Evolutionary conservation across 2,329 filamentous ascomycete genomes (phyloP).

Genomic region (Diaporthe citrichinensis): DNA sequence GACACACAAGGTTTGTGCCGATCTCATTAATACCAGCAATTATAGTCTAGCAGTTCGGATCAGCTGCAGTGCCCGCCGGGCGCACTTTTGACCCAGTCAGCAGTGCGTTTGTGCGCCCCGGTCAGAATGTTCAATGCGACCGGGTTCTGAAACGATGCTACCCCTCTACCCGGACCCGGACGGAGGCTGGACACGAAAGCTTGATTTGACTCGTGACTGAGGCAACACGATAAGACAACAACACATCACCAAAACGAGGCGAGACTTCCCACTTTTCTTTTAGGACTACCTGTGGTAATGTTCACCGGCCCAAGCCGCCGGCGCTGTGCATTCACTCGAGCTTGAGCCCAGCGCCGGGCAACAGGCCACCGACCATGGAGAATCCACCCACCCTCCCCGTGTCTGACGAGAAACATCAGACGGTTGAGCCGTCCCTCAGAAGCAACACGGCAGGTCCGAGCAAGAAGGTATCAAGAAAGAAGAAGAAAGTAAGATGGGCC

Average conservation of each 20-base stretch:
- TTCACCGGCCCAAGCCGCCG: slow-evolving; percentile 1
- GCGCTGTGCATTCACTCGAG: slow-evolving; percentile 14
- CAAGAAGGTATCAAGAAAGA: slow-evolving; percentile 6
- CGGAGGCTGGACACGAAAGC: slow-evolving; percentile 13
- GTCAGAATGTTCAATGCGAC: slow-evolving; percentile 14
- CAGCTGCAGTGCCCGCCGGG: slow-evolving; percentile 13
- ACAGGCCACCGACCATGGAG: slow-evolving; percentile 8
- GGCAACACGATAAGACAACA: background rate
- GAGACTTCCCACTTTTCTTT: background rate
- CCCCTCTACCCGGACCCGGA: slow-evolving; percentile 11
- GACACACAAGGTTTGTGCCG: slow-evolving; percentile 11
- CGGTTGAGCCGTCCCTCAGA: slow-evolving; percentile 6
- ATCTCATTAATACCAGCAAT: background rate
- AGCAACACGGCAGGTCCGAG: slow-evolving; percentile 9
- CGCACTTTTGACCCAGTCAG: slow-evolving; percentile 5
- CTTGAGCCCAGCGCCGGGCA: slow-evolving; percentile 18
- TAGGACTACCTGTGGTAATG: background rate
- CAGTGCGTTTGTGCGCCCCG: background rate
- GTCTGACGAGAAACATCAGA: slow-evolving; percentile 21
- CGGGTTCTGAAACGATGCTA: slow-evolving; percentile 29
- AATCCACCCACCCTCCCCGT: background rate
- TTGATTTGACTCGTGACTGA: slow-evolving; percentile 17
- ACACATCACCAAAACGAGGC: background rate
- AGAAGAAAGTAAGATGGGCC: slow-evolving; percentile 15
- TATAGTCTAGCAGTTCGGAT: slow-evolving; percentile 23